Base-by-base conservation (phyloP, 2,329 filamentous ascomycete species). In the Ophiosphaerella narmari region DNA sequence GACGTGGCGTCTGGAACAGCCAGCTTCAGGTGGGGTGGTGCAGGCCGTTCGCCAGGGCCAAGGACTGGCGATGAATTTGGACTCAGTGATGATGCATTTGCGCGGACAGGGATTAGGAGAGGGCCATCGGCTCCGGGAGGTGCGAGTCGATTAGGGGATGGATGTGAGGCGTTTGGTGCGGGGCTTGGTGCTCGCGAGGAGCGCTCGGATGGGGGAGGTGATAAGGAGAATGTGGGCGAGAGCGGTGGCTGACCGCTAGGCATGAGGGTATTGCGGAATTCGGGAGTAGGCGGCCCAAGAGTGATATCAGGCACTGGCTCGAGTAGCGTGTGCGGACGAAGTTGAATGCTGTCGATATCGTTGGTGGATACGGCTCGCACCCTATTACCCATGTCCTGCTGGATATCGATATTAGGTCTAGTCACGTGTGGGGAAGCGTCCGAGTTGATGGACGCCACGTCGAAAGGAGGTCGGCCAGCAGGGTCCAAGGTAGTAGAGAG, bases 321-420 rank as follows among this genome's bases (percentile, higher is more conserved):
- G n/a, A 63, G 58, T 36, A 63, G 40, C 7, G 62, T 65, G 59
- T 71, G 52, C 59, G 71, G 71, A 52, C 82, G 77, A 4, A 82
- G 60, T 21, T 68, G 74, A 26, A 81, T 60, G 9, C 73, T 72
- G 29, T 77, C 71, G 2, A 81, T 79, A 65, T 83, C 82, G 55
- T 85, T 85, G 3, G 82, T 80, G 13, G 85, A 86, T 2, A 86
- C 82, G 18, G 85, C 84, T 53, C 84, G 74, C 39, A 70, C 68
- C 43, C 74, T 71, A 49, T 62, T 57, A 14, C 57, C 63, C n/a
- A 59, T 43, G 6, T 52, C 59, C 32, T 60, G 55, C 16, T 67
- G 62, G 9, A 72, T 63, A n/a, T 74, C 68, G 14, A 65, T 42
- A 24, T 40, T 63, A 8, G 69, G 68, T 31, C 69, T 60, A 11